A percentile compares a stretch with the other conserved stretches of the same genome.
These are phyloP conservation scores for Obba rivulosa DNA, from an alignment of 768 basidiomycete species.

Conservation along the genomic window DNA sequence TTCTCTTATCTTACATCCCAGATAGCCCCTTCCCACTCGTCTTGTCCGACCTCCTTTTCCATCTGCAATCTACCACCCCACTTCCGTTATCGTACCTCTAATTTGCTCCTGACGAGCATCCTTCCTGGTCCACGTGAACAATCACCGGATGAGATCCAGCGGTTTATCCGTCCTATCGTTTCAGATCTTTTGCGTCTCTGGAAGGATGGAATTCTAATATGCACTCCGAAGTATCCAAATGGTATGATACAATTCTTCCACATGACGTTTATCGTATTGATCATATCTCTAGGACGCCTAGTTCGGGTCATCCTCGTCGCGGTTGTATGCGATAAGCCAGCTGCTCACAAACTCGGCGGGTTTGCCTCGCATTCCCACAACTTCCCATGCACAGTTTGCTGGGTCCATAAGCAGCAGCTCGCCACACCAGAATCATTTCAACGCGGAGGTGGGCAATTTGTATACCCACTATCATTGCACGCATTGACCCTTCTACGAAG, in stretches of 20 bases:
- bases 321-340: slow-evolving; percentile 34
- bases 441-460: slow-evolving; percentile 11
- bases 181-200: slow-evolving; percentile 5
- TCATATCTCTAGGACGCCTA: slow-evolving; percentile 21
- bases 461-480: neutral
- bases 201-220: neutral
- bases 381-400: no score
- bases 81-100: slow-evolving; percentile 5
- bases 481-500: slow-evolving; percentile 1
- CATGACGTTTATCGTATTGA: neutral
- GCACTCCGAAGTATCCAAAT: slow-evolving; percentile 5
- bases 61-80: slow-evolving; percentile 26
- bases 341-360: slow-evolving; percentile 29
- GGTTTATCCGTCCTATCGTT: neutral
- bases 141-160: slow-evolving; percentile 8
- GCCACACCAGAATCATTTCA: slow-evolving; percentile 15
- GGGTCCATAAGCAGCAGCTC: no score
- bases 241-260: slow-evolving; percentile 17
- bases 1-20: slow-evolving; percentile 31
- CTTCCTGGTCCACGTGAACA: slow-evolving; percentile 25
- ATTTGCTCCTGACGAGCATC: slow-evolving; percentile 16
- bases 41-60: slow-evolving; percentile 28
- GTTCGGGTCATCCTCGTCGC: slow-evolving; percentile 28
- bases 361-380: slow-evolving; percentile 27
- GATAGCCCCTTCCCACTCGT: slow-evolving; percentile 30